Evolutionary conservation across 75 land plant genomes (phyloP).

Genomic region (Pinus tabuliformis): DNA sequence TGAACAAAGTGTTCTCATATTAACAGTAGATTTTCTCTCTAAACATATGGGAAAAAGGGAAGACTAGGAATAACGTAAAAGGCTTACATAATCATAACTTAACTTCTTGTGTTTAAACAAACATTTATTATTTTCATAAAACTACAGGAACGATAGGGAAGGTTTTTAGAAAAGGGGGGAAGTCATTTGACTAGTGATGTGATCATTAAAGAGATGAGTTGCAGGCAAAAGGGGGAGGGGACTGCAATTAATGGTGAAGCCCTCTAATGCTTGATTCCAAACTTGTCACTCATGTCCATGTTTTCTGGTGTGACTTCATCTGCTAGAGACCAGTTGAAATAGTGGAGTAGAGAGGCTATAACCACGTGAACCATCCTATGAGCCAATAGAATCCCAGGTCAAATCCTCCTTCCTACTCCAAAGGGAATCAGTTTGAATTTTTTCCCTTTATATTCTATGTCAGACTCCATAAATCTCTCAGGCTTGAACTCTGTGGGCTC

Average conservation of each 20-base stretch:
- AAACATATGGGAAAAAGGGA: no score
- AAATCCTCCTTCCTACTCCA: constrained; percentile 30
- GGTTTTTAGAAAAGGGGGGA: no score
- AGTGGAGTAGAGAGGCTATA: constrained; percentile 29
- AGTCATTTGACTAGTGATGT: no score
- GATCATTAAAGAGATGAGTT: no score
- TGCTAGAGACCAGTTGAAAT: constrained; percentile 35
- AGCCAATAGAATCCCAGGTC: constrained; percentile 36
- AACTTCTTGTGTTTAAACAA: no score
- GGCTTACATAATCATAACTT: no score
- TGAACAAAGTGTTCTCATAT: no score
- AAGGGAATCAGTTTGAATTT: constrained; percentile 41
- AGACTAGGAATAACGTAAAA: no score
- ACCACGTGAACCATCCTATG: constrained; percentile 27
- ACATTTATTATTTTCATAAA: no score
- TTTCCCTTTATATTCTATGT: constrained; percentile 26
- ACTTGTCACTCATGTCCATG: constrained; percentile 35
- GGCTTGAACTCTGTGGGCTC: constrained; percentile 22
- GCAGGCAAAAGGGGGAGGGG: no score
- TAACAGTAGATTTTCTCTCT: no score
- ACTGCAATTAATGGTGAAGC: neutral
- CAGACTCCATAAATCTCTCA: constrained; percentile 31
- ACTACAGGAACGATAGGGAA: no score
- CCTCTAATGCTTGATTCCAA: constrained; percentile 21
- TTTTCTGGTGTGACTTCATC: constrained; percentile 20